A percentile compares a stretch with the other conserved stretches of the same genome.
These are phyloP conservation scores for Stephanodiscus triporus DNA, from an alignment of 108 stramenopile genomes.

Conservation along the genomic window DNA sequence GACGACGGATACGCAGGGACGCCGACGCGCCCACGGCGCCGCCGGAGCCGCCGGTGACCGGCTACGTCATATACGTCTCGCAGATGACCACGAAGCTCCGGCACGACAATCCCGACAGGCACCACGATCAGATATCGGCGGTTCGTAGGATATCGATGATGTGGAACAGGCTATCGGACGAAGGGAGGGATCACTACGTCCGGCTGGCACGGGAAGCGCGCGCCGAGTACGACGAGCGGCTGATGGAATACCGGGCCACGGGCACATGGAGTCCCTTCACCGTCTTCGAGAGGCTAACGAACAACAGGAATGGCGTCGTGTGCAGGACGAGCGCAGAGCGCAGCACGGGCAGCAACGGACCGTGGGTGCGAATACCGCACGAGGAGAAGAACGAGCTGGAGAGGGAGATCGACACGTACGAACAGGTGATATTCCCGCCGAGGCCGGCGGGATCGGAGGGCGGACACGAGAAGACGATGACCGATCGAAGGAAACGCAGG, in stretches of 20 bases:
- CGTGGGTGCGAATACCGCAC: conserved; percentile 63
- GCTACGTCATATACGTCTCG: conserved; percentile 64
- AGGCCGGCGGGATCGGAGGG: conserved; percentile 67
- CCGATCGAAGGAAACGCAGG: conserved; percentile 40
- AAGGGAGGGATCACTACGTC: conserved; percentile 66
- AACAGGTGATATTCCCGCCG: conserved; percentile 64
- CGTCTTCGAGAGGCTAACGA: conserved; percentile 37
- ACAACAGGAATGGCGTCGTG: conserved; percentile 2
- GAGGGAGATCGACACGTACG: conserved; percentile 71
- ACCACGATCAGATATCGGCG: conserved; percentile 72
- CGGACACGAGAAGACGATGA: conserved; percentile 54
- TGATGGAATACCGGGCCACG: conserved; percentile 81
- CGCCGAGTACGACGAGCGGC: conserved; percentile 58
- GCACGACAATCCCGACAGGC: conserved; percentile 79
- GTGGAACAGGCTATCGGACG: conserved; percentile 68
- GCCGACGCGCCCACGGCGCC: conserved; percentile 65
- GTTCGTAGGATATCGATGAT: conserved; percentile 69
- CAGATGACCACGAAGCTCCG: conserved; percentile 88
- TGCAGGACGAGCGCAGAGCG: conserved; percentile 3
- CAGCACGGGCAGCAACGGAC: conserved; percentile 47
- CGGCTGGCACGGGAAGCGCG: conserved; percentile 66
- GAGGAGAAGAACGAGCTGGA: conserved; percentile 72
- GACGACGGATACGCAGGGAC: conserved; percentile 78
- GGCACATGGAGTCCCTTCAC: conserved; percentile 56
- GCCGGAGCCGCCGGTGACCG: conserved; percentile 72